These are phyloP conservation scores for Suillus discolor DNA, from an alignment of 768 basidiomycete genomes.

Conservation along the genomic window DNA sequence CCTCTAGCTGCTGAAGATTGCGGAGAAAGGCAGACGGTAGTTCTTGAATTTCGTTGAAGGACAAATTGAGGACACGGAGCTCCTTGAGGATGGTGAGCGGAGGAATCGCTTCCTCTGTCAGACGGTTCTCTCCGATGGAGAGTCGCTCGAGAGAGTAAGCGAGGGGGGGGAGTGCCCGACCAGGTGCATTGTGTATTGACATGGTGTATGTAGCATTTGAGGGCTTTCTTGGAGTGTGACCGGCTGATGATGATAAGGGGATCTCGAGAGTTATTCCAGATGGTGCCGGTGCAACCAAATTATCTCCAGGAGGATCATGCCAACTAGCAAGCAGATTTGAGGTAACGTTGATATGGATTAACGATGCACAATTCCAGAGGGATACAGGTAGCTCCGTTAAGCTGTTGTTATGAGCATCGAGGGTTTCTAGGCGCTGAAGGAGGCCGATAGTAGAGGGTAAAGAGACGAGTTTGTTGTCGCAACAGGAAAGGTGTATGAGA, in stretches of 20 bases:
- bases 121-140: conserved; percentile 87
- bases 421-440: conserved; percentile 68
- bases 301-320: conserved; percentile 58
- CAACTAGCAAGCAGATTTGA: conserved; percentile 82
- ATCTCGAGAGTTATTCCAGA: conserved; percentile 28
- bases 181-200: conserved; percentile 26
- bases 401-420: conserved; percentile 93
- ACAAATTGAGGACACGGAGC: conserved; percentile 83
- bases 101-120: conserved; percentile 79
- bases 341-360: conserved; percentile 79
- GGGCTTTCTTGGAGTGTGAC: conserved; percentile 24
- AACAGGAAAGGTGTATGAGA: conserved; percentile 77
- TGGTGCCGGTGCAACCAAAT: conserved; percentile 26
- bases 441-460: conserved; percentile 78
- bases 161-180: conserved; percentile 52
- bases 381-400: conserved; percentile 71
- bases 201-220: conserved; percentile 35
- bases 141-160: conserved; percentile 74
- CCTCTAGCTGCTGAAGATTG: conserved; percentile 70
- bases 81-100: conserved; percentile 76
- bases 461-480: conserved; percentile 84
- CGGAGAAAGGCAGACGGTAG: conserved; percentile 78
- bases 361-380: conserved; percentile 82
- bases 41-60: conserved; percentile 93
- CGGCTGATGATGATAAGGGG: conserved; percentile 6